Base-by-base conservation (phyloP, 345 rosid species). In the Syzygium aqueum region DNA sequence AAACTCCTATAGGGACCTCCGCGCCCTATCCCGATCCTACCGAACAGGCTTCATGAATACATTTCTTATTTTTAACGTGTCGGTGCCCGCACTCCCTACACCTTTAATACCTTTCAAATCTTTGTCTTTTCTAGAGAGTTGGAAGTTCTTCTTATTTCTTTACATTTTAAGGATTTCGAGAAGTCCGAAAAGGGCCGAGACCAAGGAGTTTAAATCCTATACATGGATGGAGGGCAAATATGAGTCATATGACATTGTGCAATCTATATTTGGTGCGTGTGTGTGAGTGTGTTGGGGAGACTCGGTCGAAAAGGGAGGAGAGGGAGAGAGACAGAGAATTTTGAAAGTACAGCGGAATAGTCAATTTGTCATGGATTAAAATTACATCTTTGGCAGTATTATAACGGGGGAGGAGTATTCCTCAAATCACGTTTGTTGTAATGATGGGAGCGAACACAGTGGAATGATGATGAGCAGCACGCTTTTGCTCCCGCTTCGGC, bases 161-260 rank as follows among this genome's bases (percentile, higher is more conserved):
- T 43, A 43, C 46, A 43, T 43, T 43, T 43, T 5, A 43, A 43
- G 46, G 46, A 43, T 43, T 6, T 43, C 46, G 46, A 43, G 46
- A 43, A 7, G 46, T 6, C 46, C 7, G 1, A 6, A 43, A 1
- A 43, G 1, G 46, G 6, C 46, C 7, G 7, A 43, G 46, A 43
- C 46, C 46, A 43, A 43, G 46, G 46, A 6, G 46, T 43, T 43
- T 43, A 6, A 43, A 43, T 6, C 46, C 46, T 10, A 6, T 57
- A 22, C 63, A 57, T 10, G 63, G 11, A 57, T 23, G 14, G 63
- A 28, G 22, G 21, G 4, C 40, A 15, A 65, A 65, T 30, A 65
- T 3, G 7, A 7, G 0, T 19, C 43, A 15, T 19, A 0, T 0
- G 7, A 16, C 9, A 30, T 2, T 0, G 1, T 3, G 77, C 6